Base-by-base conservation (phyloP, 495 filamentous ascomycete genomes). In the Aspergillus cristatus region DNA sequence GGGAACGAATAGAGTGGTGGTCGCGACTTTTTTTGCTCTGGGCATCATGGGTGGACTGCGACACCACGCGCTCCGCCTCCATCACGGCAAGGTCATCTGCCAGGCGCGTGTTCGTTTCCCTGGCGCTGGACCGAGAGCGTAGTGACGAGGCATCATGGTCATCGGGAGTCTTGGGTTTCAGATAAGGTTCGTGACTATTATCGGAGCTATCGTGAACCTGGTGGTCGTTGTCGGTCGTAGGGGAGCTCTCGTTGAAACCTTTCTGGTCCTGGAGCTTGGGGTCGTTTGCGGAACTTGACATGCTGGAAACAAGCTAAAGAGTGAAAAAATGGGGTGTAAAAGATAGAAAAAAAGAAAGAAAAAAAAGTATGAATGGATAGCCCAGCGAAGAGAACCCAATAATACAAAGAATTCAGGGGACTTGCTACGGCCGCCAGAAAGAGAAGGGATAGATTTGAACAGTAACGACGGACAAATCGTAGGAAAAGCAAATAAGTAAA, bases 21-120 rank as follows among this genome's bases (percentile, higher is more conserved):
- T 32, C 55, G 38, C 50, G 48, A 47, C 32, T 48, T 13, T 65
- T 53, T 25, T 52, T 37, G 10, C 45, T 40, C 7, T 50, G 40
- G 15, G 51, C 58, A 31, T 63, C 57, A 32, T 70, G 53, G 15
- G 71, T 43, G 14, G 42, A 65, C 58, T 44, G 54, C 3, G 67
- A 72, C 3, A 79, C 78, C 13, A 79, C 63, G 5, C 75, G 72
- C 60, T 93, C 85, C 4, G 79, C 78, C 25, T 81, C 74, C 24
- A 86, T 65, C 43, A 93, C 62, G 28, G 81, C 79, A 17, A 91
- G 58, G 51, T 90, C 83, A 56, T 93, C 85, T 20, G 79, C 76
- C 16, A 87, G 53, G 22, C 79, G 66, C 39, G 69, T 64, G n/a
- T 74, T 75, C 35, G 11, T 26, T 26, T 26, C 24, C 24, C 24